Conservation (phyloP, 2,329 filamentous ascomycete genomes). For the Grosmannia clavigera region DNA sequence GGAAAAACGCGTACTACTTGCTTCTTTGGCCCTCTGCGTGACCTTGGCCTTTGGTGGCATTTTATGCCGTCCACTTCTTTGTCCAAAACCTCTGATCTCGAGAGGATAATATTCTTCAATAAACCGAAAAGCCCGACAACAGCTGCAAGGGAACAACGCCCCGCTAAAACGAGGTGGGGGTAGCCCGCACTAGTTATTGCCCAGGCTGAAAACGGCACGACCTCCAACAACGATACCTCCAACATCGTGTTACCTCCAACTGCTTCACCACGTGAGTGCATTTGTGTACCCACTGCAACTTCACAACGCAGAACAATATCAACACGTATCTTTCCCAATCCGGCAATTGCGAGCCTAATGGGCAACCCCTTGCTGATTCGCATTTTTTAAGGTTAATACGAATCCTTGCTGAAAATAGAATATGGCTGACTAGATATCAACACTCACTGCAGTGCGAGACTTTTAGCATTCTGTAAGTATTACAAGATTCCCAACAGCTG, state of each 20-base stretch:
- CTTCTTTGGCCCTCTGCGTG: constrained; percentile 17
- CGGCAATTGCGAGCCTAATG: not conserved
- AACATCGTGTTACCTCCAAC: not conserved
- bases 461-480: not conserved
- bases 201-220: not conserved
- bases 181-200: not conserved
- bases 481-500: not conserved
- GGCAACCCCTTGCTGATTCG: not conserved
- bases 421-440: not conserved
- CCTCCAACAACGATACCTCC: not conserved
- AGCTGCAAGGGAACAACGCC: not conserved
- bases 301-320: not conserved
- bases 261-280: not conserved
- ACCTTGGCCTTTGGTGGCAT: constrained; percentile 23
- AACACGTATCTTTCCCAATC: not conserved
- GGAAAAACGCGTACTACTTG: constrained; percentile 11
- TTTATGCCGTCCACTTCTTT: constrained; percentile 8
- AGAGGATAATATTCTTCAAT: not conserved
- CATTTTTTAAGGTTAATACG: not conserved
- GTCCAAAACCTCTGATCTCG: not conserved
- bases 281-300: not conserved
- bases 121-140: not conserved
- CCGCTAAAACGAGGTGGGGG: constrained; percentile 1
- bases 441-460: not conserved
- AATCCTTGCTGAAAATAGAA: not conserved